Conservation (phyloP, 2,329 filamentous ascomycete genomes). For the Cladosporium sp. region DNA sequence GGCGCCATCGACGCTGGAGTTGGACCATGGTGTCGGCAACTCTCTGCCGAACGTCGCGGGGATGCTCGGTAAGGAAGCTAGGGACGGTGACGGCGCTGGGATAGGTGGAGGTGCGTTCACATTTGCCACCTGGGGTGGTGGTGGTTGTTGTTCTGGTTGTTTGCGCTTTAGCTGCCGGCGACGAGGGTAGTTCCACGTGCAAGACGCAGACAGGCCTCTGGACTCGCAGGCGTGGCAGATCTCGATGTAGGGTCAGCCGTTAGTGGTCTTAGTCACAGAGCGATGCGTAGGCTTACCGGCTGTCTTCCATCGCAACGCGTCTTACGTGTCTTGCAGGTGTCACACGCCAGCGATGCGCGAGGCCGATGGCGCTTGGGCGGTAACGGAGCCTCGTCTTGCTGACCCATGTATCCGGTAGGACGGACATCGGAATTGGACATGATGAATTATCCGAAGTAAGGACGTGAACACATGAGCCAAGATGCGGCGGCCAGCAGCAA, state of each 20-base stretch:
- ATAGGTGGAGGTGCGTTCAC: not conserved
- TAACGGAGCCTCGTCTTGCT: not conserved
- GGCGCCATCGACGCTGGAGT: slow-evolving; percentile 7
- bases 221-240: slow-evolving; percentile 18
- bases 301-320: slow-evolving; percentile 29
- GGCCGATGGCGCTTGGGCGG: slow-evolving; percentile 15
- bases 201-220: slow-evolving; percentile 14
- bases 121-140: slow-evolving; percentile 10
- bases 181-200: slow-evolving; percentile 17
- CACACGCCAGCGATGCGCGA: slow-evolving; percentile 31
- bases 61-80: slow-evolving; percentile 14
- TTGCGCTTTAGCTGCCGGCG: slow-evolving; percentile 15
- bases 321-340: slow-evolving; percentile 29
- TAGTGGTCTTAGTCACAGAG: slow-evolving; percentile 13
- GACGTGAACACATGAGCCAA: slow-evolving; percentile 12
- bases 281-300: slow-evolving; percentile 24
- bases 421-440: slow-evolving; percentile 7
- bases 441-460: slow-evolving; percentile 14
- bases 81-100: not conserved
- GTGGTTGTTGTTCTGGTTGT: not conserved
- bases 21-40: slow-evolving; percentile 16
- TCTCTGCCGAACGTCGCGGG: slow-evolving; percentile 17
- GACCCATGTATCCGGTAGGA: slow-evolving; percentile 1
- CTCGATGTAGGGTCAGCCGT: slow-evolving; percentile 13
- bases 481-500: not conserved